Percentiles rank a stretch among this genome's conserved stretches.
phyloP scores from a whole-genome alignment of 176 grass and related monocot species.

The Ensete glaucum region DNA sequence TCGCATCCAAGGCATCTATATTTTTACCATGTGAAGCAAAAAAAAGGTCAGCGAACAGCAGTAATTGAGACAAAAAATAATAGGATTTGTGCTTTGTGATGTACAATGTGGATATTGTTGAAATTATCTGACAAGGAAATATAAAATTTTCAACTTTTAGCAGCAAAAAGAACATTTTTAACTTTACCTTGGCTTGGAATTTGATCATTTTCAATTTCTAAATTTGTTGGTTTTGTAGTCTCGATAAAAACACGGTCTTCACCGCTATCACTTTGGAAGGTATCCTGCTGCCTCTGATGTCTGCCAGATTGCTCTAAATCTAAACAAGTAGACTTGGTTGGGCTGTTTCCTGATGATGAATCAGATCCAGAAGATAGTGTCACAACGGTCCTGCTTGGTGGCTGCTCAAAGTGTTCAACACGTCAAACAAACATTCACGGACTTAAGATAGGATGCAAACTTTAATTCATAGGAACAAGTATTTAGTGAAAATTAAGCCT shows the following conservation, averaged over 20 bases:
- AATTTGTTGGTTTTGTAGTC: slow-evolving; percentile 17
- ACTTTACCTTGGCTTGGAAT: slow-evolving; percentile 33
- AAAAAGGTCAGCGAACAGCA: neutral
- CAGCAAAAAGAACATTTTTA: neutral
- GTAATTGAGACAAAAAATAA: slow-evolving; percentile 7
- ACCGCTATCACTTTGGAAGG: slow-evolving; percentile 25
- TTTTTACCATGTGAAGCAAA: slow-evolving; percentile 6
- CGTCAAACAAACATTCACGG: neutral
- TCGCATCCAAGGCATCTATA: slow-evolving; percentile 32
- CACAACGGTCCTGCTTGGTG: slow-evolving; percentile 34
- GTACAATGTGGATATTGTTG: neutral
- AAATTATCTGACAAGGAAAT: neutral
- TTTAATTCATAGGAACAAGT: neutral
- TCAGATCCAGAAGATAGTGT: slow-evolving; percentile 66
- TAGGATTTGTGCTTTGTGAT: neutral
- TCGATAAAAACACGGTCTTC: slow-evolving; percentile 25
- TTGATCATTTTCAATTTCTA: slow-evolving; percentile 21
- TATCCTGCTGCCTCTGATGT: slow-evolving; percentile 15
- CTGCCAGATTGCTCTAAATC: slow-evolving; percentile 13
- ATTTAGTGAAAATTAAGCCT: neutral
- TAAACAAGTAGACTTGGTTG: slow-evolving; percentile 26
- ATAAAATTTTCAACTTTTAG: neutral
- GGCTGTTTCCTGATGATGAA: slow-evolving; percentile 41
- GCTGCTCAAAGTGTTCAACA: slow-evolving; percentile 25
- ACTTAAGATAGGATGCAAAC: slow-evolving; percentile 10